A percentile compares a stretch with the other conserved stretches of the same genome.
These are phyloP conservation scores for Arthonia radiata DNA, from an alignment of 495 filamentous ascomycete genomes.

Conservation along the genomic window DNA sequence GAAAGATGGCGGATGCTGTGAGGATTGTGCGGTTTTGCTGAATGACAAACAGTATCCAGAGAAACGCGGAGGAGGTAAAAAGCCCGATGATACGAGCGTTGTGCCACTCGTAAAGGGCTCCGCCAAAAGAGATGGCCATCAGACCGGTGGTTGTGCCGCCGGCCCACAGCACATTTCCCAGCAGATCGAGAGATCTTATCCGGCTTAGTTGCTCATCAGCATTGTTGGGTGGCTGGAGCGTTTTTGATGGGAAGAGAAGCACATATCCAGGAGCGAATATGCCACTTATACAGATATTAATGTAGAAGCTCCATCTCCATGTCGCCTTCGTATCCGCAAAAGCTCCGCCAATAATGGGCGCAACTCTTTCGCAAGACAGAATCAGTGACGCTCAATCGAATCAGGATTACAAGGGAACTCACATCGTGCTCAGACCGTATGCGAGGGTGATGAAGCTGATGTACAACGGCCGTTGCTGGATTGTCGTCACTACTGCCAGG, in stretches of 20 bases:
- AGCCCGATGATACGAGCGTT: conserved; percentile 7
- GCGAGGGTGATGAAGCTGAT: conserved; percentile 12
- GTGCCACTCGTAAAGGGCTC: conserved; percentile 12
- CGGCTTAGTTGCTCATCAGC: no score
- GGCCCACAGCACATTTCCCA: conserved; percentile 11
- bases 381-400: not conserved
- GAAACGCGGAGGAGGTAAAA: no score
- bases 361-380: conserved; percentile 6
- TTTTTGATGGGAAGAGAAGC: conserved; percentile 26
- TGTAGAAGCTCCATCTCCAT: conserved; percentile 50
- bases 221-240: no score
- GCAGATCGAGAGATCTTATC: conserved; percentile 13
- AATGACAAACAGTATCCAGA: no score
- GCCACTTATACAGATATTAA: conserved; percentile 36
- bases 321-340: conserved; percentile 25
- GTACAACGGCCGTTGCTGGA: conserved; percentile 15
- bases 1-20: no score
- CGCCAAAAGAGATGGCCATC: conserved; percentile 15
- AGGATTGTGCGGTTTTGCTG: conserved; percentile 2
- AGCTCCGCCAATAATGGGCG: conserved; percentile 37
- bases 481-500: conserved; percentile 11
- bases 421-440: conserved; percentile 25
- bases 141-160: conserved; percentile 8
- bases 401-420: conserved; percentile 8
- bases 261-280: conserved; percentile 29